Evolutionary conservation across 2,329 filamentous ascomycete species (phyloP), one percentile per base, ranked within the genome.

Genomic region (Myrmaecium sp.): DNA sequence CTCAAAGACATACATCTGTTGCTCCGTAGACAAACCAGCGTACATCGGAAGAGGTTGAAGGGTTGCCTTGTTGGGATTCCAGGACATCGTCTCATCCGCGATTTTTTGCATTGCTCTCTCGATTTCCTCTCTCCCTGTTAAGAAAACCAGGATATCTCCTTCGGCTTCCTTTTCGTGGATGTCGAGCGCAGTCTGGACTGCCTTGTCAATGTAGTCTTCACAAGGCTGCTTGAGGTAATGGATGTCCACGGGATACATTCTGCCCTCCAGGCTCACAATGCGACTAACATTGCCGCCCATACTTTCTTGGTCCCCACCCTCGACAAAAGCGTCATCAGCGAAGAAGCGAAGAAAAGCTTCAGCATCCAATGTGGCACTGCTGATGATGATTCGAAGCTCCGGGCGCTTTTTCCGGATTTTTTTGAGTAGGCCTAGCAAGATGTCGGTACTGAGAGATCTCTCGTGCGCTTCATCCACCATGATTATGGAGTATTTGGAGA

Each of bases 381-480:
- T 93, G 44, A 98, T 69, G 26, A 98, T 74, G 34, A 95, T 77
- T 12, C 83, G 71, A 27, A 95, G 54, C 31, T 94, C 84, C 5
- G 76, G 67, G 22, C 89, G 65, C 42, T 71, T 76, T 48, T 70
- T 81, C 29, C 71, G 58, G 26, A 98, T 86, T 50, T 95, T 95
- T 49, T 92, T 94, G 20, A 98, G 53, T 9, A 95, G 58, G 0
- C 89, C 86, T 3, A 98, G 65, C 5, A 95, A 61, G 8, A 98
- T 69, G 44, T 98, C 89, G 1, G 84, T 92, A 48, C 81, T 91
- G 32, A 95, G 66, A 25, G 83, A 93, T 28, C 89, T 66, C 52
- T 95, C 86, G 46, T 98, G 89, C 5, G 86, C 89, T 54, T 95
- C 86, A 46, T 98, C 89, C 5, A 98, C 78, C 82, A 98, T 94